phyloP scores from a whole-genome alignment of 768 basidiomycete species.

The Trametes gibbosa region DNA sequence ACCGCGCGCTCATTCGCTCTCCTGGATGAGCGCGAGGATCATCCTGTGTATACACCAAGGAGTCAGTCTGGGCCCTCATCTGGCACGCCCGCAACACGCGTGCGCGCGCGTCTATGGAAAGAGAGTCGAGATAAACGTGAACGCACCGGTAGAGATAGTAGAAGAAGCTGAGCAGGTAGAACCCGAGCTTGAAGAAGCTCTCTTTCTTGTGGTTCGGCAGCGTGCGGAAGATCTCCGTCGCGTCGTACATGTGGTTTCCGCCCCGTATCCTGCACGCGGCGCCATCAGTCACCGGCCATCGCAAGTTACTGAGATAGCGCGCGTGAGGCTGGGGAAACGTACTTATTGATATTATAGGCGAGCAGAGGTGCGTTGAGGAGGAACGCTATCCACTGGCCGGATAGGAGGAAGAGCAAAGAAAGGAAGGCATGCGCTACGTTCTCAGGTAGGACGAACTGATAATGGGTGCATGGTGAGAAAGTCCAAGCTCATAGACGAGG shows the following conservation, averaged over 20 bases:
- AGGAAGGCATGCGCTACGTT: slow-evolving; percentile 94
- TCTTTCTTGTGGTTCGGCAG: slow-evolving; percentile 93
- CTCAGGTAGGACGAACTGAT: slow-evolving; percentile 94
- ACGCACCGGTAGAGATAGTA: slow-evolving; percentile 87
- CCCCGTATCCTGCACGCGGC: slow-evolving; percentile 68
- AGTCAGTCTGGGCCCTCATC: background rate
- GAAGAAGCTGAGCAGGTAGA: slow-evolving; percentile 90
- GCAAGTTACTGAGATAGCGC: background rate
- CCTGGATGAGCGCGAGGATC: slow-evolving; percentile 53
- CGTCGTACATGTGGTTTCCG: slow-evolving; percentile 98
- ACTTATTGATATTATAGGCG: slow-evolving; percentile 93
- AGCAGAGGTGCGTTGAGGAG: slow-evolving; percentile 87
- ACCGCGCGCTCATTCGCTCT: slow-evolving; percentile 32
- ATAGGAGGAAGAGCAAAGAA: slow-evolving; percentile 85
- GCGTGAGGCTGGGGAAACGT: slow-evolving; percentile 31
- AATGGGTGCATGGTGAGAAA: background rate
- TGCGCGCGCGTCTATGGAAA: background rate
- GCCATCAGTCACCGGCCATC: background rate
- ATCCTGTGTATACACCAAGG: slow-evolving; percentile 33
- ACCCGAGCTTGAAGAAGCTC: slow-evolving; percentile 91
- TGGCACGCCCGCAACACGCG: background rate
- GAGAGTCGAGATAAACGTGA: background rate
- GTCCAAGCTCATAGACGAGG: background rate
- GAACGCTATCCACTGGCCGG: slow-evolving; percentile 94
- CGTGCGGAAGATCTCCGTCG: slow-evolving; percentile 98